Evolutionary conservation across 495 filamentous ascomycete genomes (phyloP).

Genomic region (Sporormia fimetaria): DNA sequence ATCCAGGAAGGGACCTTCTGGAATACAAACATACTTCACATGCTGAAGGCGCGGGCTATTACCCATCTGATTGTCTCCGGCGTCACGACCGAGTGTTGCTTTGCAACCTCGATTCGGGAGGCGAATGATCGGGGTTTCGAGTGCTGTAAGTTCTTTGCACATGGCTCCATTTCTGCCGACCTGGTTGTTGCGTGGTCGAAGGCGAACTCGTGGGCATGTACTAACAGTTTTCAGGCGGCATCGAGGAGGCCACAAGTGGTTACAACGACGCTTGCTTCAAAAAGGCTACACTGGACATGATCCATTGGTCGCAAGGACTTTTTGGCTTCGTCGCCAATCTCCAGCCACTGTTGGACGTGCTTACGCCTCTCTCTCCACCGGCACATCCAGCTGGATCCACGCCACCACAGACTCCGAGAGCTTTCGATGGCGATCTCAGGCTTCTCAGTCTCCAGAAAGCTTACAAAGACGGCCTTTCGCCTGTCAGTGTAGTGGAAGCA

Average conservation of each 20-base stretch:
- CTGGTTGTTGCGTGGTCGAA: slow-evolving; percentile 18
- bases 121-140: slow-evolving; percentile 31
- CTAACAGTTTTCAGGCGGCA: slow-evolving; percentile 29
- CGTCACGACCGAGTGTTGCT: slow-evolving; percentile 31
- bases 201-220: slow-evolving; percentile 18
- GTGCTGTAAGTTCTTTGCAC: slow-evolving; percentile 25
- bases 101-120: slow-evolving; percentile 29
- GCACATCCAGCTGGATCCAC: slow-evolving; percentile 11
- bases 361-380: slow-evolving; percentile 13
- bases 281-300: slow-evolving; percentile 34
- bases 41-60: slow-evolving; percentile 28
- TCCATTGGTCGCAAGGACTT: slow-evolving; percentile 39
- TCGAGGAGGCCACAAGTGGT: slow-evolving; percentile 38
- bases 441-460: slow-evolving; percentile 31
- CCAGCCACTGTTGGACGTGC: slow-evolving; percentile 27
- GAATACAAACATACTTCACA: slow-evolving; percentile 29
- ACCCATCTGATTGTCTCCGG: slow-evolving; percentile 30
- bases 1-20: slow-evolving; percentile 30
- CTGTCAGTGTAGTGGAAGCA: slow-evolving; percentile 33
- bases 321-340: slow-evolving; percentile 41
- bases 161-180: slow-evolving; percentile 31
- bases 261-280: slow-evolving; percentile 37
- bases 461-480: slow-evolving; percentile 37
- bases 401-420: slow-evolving; percentile 29
- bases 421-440: slow-evolving; percentile 36